Evolutionary conservation across 2,329 filamentous ascomycete genomes (phyloP), one percentile per base, ranked within the genome.

Genomic region (Talaromyces funiculosus): DNA sequence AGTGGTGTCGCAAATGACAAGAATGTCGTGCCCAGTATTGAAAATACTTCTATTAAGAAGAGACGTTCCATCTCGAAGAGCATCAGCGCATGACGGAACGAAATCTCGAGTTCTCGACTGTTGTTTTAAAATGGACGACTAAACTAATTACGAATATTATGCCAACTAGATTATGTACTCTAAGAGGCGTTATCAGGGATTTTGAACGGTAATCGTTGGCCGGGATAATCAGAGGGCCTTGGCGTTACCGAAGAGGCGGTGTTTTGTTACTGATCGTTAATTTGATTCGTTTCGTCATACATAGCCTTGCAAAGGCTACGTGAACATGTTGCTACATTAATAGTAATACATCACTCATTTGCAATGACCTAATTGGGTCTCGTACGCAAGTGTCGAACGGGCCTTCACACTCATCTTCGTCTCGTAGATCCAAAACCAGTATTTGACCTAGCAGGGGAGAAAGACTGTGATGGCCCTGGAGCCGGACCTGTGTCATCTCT

Each of bases 371-470:
- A 10, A 40, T 22, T 8, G 26, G 4, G 8, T 29, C 43, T 26
- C 6, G 6, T 18, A 29, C n/a, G 8, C 24, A 47, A n/a, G 6
- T 14, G 10, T 24, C 3, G 22, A 29, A 47, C 3, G 43, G 4
- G 5, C 14, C 18, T 20, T 37, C 43, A n/a, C 43, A n/a, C n/a
- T 53, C 42, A 78, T 54, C 76, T 70, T 51, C 76, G 70, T 45
- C 70, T 73, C 3, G 77, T 80, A 14, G 77, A 77, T 24, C 78
- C 78, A 68, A 80, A 80, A 1, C 78, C 78, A 35, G 76, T 78
- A 59, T 75, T 77, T 53, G 69, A 63, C 12, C 67, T 65, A 2
- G 68, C 64, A 55, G 70, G 58, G n/a, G 73, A 73, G 51, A 72
- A 72, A 6, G 68, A 68, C 35, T 74, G 67, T 51, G 73, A 67